A percentile compares a stretch with the other conserved stretches of the same genome.
Evolutionary conservation across 306 rosid genomes (phyloP).

Genomic region (Senna siamea): DNA sequence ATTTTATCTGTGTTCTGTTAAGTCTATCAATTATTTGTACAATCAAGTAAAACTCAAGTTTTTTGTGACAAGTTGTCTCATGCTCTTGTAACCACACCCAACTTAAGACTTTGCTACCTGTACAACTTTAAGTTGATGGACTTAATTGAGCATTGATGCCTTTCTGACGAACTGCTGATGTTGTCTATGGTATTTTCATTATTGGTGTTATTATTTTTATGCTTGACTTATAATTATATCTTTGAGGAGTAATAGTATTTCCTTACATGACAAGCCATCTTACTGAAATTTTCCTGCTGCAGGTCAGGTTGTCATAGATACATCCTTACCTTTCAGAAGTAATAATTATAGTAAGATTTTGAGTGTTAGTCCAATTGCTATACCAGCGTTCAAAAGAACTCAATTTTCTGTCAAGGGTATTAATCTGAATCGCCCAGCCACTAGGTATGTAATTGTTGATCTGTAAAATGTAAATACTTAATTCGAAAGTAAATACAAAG

Average conservation of each 20-base stretch:
- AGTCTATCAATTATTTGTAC: conserved; percentile 26
- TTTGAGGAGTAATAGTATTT: conserved; percentile 17
- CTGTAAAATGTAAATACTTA: conserved; percentile 23
- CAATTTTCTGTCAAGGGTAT: conserved; percentile 77
- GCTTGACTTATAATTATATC: conserved; percentile 7
- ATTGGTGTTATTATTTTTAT: not conserved
- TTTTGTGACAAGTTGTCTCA: not conserved
- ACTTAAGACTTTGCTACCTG: conserved; percentile 2
- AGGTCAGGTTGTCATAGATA: conserved; percentile 81
- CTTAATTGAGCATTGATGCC: conserved; percentile 18
- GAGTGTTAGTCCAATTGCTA: conserved; percentile 80
- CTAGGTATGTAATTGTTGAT: conserved; percentile 57
- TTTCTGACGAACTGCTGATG: conserved; percentile 25
- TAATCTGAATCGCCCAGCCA: conserved; percentile 62
- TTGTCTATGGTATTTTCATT: not conserved
- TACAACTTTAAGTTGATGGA: conserved; percentile 31
- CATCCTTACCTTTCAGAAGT: conserved; percentile 69
- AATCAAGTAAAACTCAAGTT: conserved; percentile 17
- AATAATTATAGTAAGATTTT: conserved; percentile 59
- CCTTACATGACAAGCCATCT: conserved; percentile 27
- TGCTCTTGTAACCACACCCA: not conserved
- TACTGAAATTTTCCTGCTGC: conserved; percentile 45
- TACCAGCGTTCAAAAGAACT: conserved; percentile 64
- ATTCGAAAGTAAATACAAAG: conserved; percentile 15
- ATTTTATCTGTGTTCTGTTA: conserved; percentile 8